Evolutionary conservation across 2,329 filamentous ascomycete genomes (phyloP), one percentile per base, ranked within the genome.

Genomic region (Botrytis pseudocinerea): DNA sequence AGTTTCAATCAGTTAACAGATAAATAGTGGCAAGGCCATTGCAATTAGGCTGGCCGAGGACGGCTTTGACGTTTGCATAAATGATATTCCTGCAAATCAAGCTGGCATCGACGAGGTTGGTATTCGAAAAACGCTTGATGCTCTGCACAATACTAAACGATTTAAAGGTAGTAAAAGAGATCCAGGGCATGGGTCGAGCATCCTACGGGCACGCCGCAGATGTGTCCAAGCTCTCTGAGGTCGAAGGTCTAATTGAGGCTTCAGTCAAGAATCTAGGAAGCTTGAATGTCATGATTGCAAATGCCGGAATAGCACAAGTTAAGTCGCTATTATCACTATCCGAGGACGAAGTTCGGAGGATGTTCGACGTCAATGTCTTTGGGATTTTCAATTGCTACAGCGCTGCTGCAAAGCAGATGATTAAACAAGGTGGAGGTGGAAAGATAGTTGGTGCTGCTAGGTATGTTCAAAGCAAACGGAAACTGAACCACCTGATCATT

Each of bases 331-430:
- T 80, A 1, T 78, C 79, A 60, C 57, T 79, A 28, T 74, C 75
- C 0, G 79, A 80, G 69, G 76, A 79, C 6, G 87, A n/a, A 66
- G 76, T 80, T 9, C 73, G 76, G 48, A 73, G 75, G 32, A 89
- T 92, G 84, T 88, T 92, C 76, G 84, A 86, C 35, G 85, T 92
- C 72, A 93, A 92, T 75, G 88, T 92, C 38, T 85, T 84, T 65
- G 91, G 91, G 7, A 85, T 91, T 0, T 90, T 89, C 77, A 89
- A 92, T 77, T 92, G 89, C 82, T 91, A 91, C 77, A 84, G 85
- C 9, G 85, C 86, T 4, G 90, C 89, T 0, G 90, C 90, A 0
- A 87, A 85, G 78, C 90, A 92, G 77, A 86, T 92, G 83, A 91
- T 92, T 77, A 82, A 82, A 44, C 90, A 92, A 78, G 87, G 86